phyloP scores from a whole-genome alignment of 2,329 filamentous ascomycete genomes.

The Scedosporium boydii region DNA sequence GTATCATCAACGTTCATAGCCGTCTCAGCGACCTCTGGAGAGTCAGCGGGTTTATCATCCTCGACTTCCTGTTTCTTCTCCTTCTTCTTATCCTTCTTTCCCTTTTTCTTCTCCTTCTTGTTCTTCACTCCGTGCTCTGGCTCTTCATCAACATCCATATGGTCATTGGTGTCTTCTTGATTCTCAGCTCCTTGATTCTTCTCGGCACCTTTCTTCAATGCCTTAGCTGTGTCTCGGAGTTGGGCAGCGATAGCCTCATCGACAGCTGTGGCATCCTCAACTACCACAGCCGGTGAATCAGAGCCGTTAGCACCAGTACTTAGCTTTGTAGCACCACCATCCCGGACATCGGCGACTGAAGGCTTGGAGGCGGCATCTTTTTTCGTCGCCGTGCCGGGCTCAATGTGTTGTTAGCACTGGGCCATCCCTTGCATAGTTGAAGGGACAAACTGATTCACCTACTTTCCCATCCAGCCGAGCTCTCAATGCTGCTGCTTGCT shows the following conservation, averaged over 20 bases:
- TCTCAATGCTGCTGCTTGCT: slow-evolving; percentile 26
- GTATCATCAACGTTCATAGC: not conserved
- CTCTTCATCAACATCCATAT: not conserved
- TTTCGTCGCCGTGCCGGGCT: not conserved
- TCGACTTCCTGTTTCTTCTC: slow-evolving; percentile 13
- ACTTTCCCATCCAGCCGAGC: slow-evolving; percentile 17
- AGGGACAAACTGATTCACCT: not conserved
- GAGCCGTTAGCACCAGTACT: not conserved
- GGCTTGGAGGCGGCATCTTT: no score
- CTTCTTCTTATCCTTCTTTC: slow-evolving; percentile 15
- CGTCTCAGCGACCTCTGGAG: not conserved
- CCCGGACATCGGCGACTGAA: no score
- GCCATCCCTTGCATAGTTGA: not conserved
- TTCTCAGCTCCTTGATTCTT: slow-evolving; percentile 13
- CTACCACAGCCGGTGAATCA: slow-evolving; percentile 8
- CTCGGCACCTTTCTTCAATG: slow-evolving; percentile 9
- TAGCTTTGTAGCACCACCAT: not conserved
- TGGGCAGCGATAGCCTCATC: slow-evolving; percentile 15
- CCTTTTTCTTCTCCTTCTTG: not conserved
- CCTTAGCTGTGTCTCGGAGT: slow-evolving; percentile 16
- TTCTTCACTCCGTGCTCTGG: not conserved
- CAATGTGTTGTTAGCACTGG: not conserved
- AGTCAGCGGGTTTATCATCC: not conserved
- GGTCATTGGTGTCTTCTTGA: slow-evolving; percentile 10
- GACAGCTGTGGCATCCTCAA: slow-evolving; percentile 12